Evolutionary conservation across 2,329 filamentous ascomycete genomes (phyloP), one percentile per base, ranked within the genome.

Genomic region (Teratosphaeria viscida): DNA sequence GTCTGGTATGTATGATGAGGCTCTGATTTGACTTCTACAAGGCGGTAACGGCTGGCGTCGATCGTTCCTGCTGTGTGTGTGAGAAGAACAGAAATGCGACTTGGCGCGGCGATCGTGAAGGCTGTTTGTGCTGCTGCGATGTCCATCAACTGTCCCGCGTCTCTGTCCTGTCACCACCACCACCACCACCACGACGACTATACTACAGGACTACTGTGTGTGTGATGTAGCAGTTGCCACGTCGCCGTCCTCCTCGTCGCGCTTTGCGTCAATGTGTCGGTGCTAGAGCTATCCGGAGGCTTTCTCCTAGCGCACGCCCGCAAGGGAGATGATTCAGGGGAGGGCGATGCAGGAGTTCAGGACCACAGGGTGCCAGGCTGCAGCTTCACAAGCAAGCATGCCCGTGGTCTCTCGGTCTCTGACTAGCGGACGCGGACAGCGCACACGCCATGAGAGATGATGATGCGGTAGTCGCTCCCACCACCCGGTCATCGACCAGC

Each of bases 291-390:
- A 5, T 16, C 10, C 55, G 55, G 55, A 34, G 16, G 39, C 55
- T 27, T 29, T 57, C 55, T 52, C 55, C 55, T 57, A 57, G 55
- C 55, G 55, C 26, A 47, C 16, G 55, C 35, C 23, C 37, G 55
- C 26, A 27, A 35, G 37, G 32, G 47, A 43, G 14, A 43, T 43
- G 37, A 47, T 57, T 29, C 55, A 37, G 37, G 43, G 43, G 23
- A 49, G 43, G 16, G 43, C 43, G 10, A 49, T 49, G 43, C 43
- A 49, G 43, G 16, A 49, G 43, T 19, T n/a, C 43, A 49, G 43
- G 43, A 49, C 37, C 37, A 43, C 37, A 43, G 37, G 37, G 6
- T 39, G 14, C 43, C 23, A 23, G 23, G 23, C 23, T 19, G n/a
- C 43, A 49, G 43, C 43, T 49, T 49, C 43, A 49, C 43, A 49